Evolutionary conservation across 176 grass and related monocot genomes (phyloP), one percentile per base, ranked within the genome.

Genomic region (Cymbopogon citratus): DNA sequence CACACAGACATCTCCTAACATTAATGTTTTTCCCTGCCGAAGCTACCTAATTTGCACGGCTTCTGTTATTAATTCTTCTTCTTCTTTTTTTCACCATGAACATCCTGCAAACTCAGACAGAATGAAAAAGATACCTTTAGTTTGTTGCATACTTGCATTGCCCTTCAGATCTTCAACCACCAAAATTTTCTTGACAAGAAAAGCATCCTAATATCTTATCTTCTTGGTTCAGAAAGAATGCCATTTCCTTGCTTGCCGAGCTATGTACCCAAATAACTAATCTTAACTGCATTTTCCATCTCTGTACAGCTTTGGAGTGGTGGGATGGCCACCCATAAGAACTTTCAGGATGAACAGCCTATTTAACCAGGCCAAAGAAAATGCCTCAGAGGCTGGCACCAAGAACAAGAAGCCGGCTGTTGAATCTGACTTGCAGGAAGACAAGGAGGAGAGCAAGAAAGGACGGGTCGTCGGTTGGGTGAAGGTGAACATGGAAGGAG

Each of bases 401-500:
- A 85, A 79, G 80, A 86, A 90, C 43, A 85, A 79, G 80, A 86
- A 90, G 73, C 63, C 86, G 1, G 14, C 25, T 3, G 23, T 62
- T 57, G 87, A 64, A 5, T 46, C 76, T 6, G 76, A 66, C 2
- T 27, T 33, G 43, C 84, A 64, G 69, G 87, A 86, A 78, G 76
- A 82, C 63, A 88, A 80, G 72, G 88, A 91, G 76, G 73, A 85
- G 65, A 59, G 24, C 0, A 93, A 88, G 76, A 83, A 82, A 26
- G 86, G 34, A 16, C 60, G 66, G 38, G 38, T 35, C 31, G 31
- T 33, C 2, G 63, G 83, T 35, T 94, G 92, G 81, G 89, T 94
- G 64, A 97, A 97, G 75, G 91, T 97, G 45, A 90, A 90, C 73
- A 92, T 90, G 94, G 91, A 94, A 80, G 94, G 94, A 16, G 94